These are phyloP conservation scores for Penicillium lividum DNA, from an alignment of 495 filamentous ascomycete species.

Conservation along the genomic window DNA sequence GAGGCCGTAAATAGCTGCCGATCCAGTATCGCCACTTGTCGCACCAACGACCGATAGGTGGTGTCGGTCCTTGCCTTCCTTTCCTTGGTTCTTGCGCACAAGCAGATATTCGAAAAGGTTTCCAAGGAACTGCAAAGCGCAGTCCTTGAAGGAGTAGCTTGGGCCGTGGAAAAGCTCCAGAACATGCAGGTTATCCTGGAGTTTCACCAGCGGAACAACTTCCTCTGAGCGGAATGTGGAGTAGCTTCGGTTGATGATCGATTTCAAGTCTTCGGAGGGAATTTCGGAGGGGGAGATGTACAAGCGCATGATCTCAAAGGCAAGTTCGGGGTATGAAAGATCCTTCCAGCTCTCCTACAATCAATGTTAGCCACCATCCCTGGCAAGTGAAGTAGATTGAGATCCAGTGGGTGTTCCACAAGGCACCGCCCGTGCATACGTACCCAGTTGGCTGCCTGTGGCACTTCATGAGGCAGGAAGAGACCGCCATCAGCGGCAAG, in stretches of 20 bases:
- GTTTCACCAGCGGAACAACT: constrained; percentile 69
- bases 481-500: constrained; percentile 82
- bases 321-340: constrained; percentile 74
- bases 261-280: constrained; percentile 72
- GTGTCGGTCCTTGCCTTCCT: constrained; percentile 49
- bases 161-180: constrained; percentile 98
- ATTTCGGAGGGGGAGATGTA: constrained; percentile 81
- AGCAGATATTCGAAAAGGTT: constrained; percentile 98
- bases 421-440: not conserved
- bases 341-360: constrained; percentile 61
- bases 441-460: constrained; percentile 28
- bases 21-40: constrained; percentile 92
- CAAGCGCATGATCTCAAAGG: constrained; percentile 57
- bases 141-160: constrained; percentile 90
- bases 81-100: constrained; percentile 77
- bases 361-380: constrained; percentile 64
- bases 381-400: constrained; percentile 52
- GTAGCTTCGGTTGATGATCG: constrained; percentile 78
- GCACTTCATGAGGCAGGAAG: constrained; percentile 21
- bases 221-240: constrained; percentile 79
- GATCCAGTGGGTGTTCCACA: not conserved
- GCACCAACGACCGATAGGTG: constrained; percentile 90
- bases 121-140: constrained; percentile 85
- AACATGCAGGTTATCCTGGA: constrained; percentile 73
- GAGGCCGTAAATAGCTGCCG: constrained; percentile 94